Evolutionary conservation across 1,284 basidiomycete species (phyloP), one percentile per base, ranked within the genome.

Genomic region (Mrakiaceae sp.): DNA sequence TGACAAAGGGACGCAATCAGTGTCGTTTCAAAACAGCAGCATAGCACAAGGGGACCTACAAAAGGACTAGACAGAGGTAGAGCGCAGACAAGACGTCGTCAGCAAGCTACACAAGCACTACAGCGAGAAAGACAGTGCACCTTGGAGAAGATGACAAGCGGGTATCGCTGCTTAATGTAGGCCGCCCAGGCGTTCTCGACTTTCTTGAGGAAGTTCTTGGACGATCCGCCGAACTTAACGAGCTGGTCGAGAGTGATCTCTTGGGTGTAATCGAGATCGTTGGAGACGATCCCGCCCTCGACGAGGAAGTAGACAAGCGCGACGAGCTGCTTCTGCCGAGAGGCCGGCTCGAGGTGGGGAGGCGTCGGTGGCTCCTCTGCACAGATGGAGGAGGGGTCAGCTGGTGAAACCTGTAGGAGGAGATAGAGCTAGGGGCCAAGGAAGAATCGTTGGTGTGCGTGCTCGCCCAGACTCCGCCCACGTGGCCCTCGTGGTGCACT

Each of bases 141-240:
- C 71, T 76, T 77, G 8, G 74, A 75, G 62, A 77, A 77, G 43
- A 78, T 70, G 12, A 74, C 64, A 27, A 74, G 66, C 47, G 70
- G 69, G 58, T 72, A 72, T 46, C 65, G 39, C 47, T 70, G 69
- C 61, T 71, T 70, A 49, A 73, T 70, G 46, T 70, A 71, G 6
- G 70, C 69, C 47, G 68, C 68, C 75, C 74, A 76, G 8, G 69
- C 72, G 12, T 70, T 68, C 39, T 68, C 67, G 61, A 16, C 48
- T 51, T 60, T 48, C 39, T 58, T 51, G 14, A 43, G 44, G 54
- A 57, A 47, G 40, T 40, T 40, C 5, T 44, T 39, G n/a, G 42
- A 14, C 27, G 39, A 49, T 14, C 62, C 16, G 44, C 42, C 42
- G 54, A 63, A 40, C 5, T 40, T 60, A 10, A n/a, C 50, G 48